These are phyloP conservation scores for Capsella bursapastoris DNA, from an alignment of 345 rosid genomes.

Conservation along the genomic window DNA sequence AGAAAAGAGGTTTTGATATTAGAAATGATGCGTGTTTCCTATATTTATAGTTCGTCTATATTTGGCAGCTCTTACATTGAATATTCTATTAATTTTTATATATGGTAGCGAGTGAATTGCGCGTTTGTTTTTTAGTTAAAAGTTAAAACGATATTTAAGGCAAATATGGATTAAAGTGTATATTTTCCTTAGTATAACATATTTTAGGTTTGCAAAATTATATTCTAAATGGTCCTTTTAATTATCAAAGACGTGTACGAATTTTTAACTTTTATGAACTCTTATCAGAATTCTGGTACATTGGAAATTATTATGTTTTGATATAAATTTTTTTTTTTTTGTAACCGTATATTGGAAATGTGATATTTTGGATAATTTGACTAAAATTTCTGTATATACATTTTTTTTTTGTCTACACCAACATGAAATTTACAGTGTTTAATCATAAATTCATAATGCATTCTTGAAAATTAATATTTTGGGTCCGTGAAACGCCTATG, in stretches of 20 bases:
- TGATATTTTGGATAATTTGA: too few relatives aligned
- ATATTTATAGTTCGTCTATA: slow-evolving; percentile 33
- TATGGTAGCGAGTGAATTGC: slow-evolving; percentile 36
- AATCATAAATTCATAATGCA: too few relatives aligned
- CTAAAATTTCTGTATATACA: too few relatives aligned
- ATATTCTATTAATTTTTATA: neutral
- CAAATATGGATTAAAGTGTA: neutral
- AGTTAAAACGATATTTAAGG: neutral
- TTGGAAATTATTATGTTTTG: too few relatives aligned
- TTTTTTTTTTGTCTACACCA: neutral
- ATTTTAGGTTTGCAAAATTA: too few relatives aligned
- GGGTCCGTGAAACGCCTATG: neutral
- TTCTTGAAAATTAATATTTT: too few relatives aligned
- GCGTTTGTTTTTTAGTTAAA: slow-evolving; percentile 13
- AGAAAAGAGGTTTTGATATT: slow-evolving; percentile 21
- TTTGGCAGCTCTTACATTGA: neutral
- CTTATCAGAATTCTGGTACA: neutral
- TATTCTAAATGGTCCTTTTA: too few relatives aligned
- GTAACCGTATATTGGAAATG: too few relatives aligned
- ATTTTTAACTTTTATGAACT: neutral
- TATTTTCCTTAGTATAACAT: neutral
- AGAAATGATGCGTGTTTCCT: neutral
- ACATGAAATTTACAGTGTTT: too few relatives aligned
- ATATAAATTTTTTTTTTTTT: too few relatives aligned
- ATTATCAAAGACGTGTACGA: too few relatives aligned